Percentiles rank a stretch among this genome's conserved stretches.
Conservation (phyloP, 2,329 filamentous ascomycete species). For the Calonectria hawksworthii region DNA sequence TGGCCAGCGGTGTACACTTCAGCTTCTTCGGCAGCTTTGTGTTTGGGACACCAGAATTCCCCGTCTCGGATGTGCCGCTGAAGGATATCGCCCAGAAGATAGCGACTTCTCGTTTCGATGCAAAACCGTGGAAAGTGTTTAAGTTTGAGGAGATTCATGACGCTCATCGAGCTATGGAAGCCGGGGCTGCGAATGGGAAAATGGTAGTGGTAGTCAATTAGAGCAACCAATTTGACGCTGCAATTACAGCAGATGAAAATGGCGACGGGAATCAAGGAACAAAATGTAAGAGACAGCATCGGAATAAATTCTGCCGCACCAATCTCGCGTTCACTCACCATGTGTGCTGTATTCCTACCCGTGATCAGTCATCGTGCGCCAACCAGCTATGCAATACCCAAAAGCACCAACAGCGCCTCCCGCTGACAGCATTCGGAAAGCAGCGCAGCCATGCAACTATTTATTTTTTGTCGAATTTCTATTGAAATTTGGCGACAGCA, state of each 20-base stretch:
- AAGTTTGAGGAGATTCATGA: slow-evolving; percentile 49
- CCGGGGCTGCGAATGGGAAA: slow-evolving; percentile 2
- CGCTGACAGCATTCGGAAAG: too few species aligned
- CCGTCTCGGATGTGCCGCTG: slow-evolving; percentile 55
- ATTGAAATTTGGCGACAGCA: too few species aligned
- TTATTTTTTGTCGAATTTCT: too few species aligned
- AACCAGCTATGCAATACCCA: too few species aligned
- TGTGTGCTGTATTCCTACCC: too few species aligned
- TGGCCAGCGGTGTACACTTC: slow-evolving; percentile 61
- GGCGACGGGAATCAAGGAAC: too few species aligned
- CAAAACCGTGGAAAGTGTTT: slow-evolving; percentile 51
- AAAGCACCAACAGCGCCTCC: too few species aligned
- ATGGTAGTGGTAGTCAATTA: slow-evolving; percentile 10
- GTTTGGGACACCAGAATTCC: slow-evolving; percentile 52
- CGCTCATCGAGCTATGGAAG: slow-evolving; percentile 51
- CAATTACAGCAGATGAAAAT: neutral
- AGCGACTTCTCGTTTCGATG: slow-evolving; percentile 51
- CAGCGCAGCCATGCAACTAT: too few species aligned
- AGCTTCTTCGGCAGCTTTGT: slow-evolving; percentile 59
- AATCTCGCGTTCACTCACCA: too few species aligned
- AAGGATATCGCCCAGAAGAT: slow-evolving; percentile 54
- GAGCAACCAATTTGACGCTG: neutral
- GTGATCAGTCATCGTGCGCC: too few species aligned
- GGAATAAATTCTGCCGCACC: too few species aligned
- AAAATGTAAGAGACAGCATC: too few species aligned